Evolutionary conservation across 768 basidiomycete species (phyloP), one percentile per base, ranked within the genome.

Genomic region (Tylopilus balloui): DNA sequence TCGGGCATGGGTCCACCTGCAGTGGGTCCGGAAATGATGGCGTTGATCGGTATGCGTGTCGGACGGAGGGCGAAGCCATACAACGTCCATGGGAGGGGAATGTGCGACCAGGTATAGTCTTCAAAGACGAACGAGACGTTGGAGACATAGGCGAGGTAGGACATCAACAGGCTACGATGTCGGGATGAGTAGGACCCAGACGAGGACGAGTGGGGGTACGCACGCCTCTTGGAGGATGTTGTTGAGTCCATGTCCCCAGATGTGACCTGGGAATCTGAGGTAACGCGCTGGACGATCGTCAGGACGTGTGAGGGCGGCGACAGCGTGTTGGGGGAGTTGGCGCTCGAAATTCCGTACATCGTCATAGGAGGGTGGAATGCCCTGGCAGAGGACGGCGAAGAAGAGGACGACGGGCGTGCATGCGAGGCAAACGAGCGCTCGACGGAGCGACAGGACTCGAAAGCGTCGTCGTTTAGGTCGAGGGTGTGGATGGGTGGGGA

Each of bases 211-310:
- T 1, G 13, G 43, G n/a, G 4, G 1, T 19, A 74, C 79, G 52
- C 58, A 82, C 80, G 73, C 69, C 73, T 84, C 80, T 62, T 83
- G 79, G 21, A 84, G 66, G 24, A 82, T 62, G 47, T 83, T 84
- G 61, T 83, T 82, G 48, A 82, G 69, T 1, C 82, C 82, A 46
- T 77, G 78, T 0, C 78, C 80, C 79, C 79, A 81, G 6, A 81
- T 46, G 51, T 81, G 79, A 17, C 72, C 72, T 1, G 78, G 75
- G 53, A 81, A 83, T 23, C 73, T 59, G 25, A 83, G 53, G 51
- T 75, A 83, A 39, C 61, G 61, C 9, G 42, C 36, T 15, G 55
- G 59, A 48, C 20, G 54, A 17, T 17, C 44, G 15, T 45, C 9
- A 1, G 36, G 4, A 12, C n/a, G 36, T 0, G 54, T 57, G 35